A percentile compares a stretch with the other conserved stretches of the same genome.
These are phyloP conservation scores for Alternaria panax DNA, from an alignment of 2,329 filamentous ascomycete species.

Conservation along the genomic window DNA sequence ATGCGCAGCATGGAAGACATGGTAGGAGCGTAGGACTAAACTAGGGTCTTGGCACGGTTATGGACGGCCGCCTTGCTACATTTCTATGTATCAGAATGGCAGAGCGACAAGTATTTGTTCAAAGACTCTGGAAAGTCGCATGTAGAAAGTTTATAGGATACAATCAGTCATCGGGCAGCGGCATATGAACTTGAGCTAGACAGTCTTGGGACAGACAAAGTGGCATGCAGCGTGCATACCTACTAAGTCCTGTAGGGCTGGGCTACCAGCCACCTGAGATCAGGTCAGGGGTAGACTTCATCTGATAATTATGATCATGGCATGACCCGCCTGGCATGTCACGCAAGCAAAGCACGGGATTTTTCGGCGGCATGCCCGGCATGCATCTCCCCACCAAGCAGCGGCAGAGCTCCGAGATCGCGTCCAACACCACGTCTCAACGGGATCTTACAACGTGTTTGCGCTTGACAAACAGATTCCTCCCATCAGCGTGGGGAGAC, in stretches of 20 bases:
- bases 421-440: background rate
- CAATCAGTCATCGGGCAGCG: background rate
- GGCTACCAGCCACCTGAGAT: background rate
- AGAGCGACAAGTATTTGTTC: background rate
- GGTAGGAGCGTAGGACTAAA: conserved; percentile 1
- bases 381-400: conserved; percentile 3
- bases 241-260: background rate
- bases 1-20: conserved; percentile 2
- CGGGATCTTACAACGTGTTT: conserved; percentile 1
- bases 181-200: background rate
- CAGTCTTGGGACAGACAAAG: background rate
- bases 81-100: background rate
- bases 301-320: conserved; percentile 10
- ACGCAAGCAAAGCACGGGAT: conserved; percentile 6
- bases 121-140: background rate
- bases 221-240: background rate
- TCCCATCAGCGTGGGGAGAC: conserved; percentile 4
- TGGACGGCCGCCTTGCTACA: conserved; percentile 1
- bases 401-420: conserved; percentile 8
- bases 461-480: conserved; percentile 16
- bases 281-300: conserved; percentile 5
- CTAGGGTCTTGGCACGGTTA: conserved; percentile 5
- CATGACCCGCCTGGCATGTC: background rate
- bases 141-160: background rate
- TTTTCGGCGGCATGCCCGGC: conserved; percentile 3